These are phyloP conservation scores for Drosera capensis DNA, from an alignment of 148 eudicot species.

Conservation along the genomic window DNA sequence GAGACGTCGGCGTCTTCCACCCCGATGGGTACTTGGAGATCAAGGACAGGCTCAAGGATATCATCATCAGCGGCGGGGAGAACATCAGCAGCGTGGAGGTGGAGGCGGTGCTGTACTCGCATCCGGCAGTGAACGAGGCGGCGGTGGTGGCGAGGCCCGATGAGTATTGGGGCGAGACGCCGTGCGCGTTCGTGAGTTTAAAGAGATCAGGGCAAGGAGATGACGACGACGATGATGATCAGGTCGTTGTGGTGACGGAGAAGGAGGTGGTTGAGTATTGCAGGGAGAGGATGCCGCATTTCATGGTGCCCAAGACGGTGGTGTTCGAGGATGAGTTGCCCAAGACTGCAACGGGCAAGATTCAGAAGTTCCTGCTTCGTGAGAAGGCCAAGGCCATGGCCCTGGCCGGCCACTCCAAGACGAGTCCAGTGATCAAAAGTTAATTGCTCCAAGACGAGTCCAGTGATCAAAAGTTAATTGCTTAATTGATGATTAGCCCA, in stretches of 20 bases:
- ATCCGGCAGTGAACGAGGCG: slow-evolving; percentile 10
- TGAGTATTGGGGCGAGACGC: slow-evolving; percentile 18
- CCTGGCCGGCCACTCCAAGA: too few species aligned
- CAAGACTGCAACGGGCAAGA: slow-evolving; percentile 13
- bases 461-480: too few species aligned
- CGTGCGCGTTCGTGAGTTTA: slow-evolving; percentile 15
- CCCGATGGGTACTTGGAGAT: slow-evolving; percentile 16
- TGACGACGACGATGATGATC: slow-evolving; percentile 5
- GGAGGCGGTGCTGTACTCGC: slow-evolving; percentile 13
- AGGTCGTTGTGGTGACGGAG: slow-evolving; percentile 2
- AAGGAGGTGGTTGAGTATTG: slow-evolving; percentile 14
- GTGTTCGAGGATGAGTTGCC: slow-evolving; percentile 15
- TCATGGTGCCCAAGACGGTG: slow-evolving; percentile 15
- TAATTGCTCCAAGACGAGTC: too few species aligned
- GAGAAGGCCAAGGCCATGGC: slow-evolving; percentile 6
- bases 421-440: too few species aligned
- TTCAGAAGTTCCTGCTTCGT: slow-evolving; percentile 12
- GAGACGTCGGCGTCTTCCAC: slow-evolving; percentile 16
- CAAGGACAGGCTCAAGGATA: slow-evolving; percentile 15
- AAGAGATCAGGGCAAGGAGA: neutral
- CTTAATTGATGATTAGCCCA: too few species aligned
- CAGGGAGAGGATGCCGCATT: slow-evolving; percentile 11
- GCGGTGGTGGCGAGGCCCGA: slow-evolving; percentile 19
- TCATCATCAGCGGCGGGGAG: slow-evolving; percentile 21
- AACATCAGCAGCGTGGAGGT: slow-evolving; percentile 20